Evolutionary conservation across 441 rosid species (phyloP).

Genomic region (Aquilaria agallochum): DNA sequence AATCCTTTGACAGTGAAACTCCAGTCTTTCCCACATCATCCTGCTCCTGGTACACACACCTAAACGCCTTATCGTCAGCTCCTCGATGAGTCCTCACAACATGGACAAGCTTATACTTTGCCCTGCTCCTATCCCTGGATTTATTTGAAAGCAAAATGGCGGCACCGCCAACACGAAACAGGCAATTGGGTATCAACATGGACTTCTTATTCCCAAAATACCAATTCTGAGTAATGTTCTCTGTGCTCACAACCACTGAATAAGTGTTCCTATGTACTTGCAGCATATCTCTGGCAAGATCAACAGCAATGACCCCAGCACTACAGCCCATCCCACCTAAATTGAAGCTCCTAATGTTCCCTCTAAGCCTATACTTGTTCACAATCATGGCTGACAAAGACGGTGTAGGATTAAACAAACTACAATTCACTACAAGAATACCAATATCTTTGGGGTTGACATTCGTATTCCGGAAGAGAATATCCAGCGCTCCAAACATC

Average conservation of each 20-base stretch:
- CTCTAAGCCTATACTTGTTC: constrained; percentile 64
- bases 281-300: constrained; percentile 65
- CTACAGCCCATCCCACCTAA: constrained; percentile 81
- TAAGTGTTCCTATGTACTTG: constrained; percentile 56
- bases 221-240: constrained; percentile 82
- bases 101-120: constrained; percentile 66
- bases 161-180: constrained; percentile 62
- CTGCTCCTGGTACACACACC: constrained; percentile 67
- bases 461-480: constrained; percentile 36
- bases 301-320: constrained; percentile 67
- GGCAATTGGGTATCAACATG: constrained; percentile 75
- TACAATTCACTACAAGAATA: constrained; percentile 68
- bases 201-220: constrained; percentile 74
- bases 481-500: constrained; percentile 66
- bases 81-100: constrained; percentile 73
- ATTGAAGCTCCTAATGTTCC: constrained; percentile 58
- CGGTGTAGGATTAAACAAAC: constrained; percentile 72
- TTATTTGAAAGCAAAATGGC: constrained; percentile 66
- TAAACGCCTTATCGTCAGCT: constrained; percentile 68
- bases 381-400: constrained; percentile 71
- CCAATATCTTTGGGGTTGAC: constrained; percentile 71
- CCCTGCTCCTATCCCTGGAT: constrained; percentile 35
- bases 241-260: constrained; percentile 71
- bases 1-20: constrained; percentile 63
- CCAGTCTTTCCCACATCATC: constrained; percentile 57